Percentiles rank a stretch among this genome's conserved stretches.
These are phyloP conservation scores for Globisporangium spiculum DNA, from an alignment of 352 stramenopile genomes.

Conservation along the genomic window DNA sequence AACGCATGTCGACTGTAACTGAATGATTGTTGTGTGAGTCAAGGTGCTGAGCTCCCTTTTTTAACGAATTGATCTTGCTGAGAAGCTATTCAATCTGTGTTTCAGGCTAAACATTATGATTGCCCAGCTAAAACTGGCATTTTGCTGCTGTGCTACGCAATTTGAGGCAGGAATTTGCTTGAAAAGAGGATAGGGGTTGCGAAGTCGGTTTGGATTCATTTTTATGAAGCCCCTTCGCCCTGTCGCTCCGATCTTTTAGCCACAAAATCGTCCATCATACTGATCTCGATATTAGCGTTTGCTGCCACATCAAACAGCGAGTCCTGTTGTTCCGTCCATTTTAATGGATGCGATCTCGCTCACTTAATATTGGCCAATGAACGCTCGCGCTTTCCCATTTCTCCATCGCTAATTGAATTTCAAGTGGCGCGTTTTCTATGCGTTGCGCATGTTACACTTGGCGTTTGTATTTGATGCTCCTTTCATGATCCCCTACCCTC, in stretches of 20 bases:
- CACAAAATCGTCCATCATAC: neutral
- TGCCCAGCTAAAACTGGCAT: neutral
- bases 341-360: neutral
- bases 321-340: slow-evolving; percentile 1
- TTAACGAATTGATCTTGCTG: neutral
- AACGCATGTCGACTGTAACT: no score
- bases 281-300: no score
- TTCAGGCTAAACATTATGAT: neutral
- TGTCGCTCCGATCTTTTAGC: slow-evolving; percentile 17
- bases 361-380: neutral
- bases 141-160: neutral
- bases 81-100: neutral
- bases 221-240: slow-evolving; percentile 43
- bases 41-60: no score
- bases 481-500: neutral
- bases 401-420: neutral
- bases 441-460: neutral
- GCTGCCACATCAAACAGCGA: neutral
- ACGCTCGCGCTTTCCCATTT: neutral
- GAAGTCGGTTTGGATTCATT: slow-evolving; percentile 28
- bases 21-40: no score
- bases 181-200: neutral
- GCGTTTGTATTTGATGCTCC: neutral
- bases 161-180: neutral
- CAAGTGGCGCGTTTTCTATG: slow-evolving; percentile 2